Base-by-base conservation (phyloP, 2,329 filamentous ascomycete species). In the Chaetomiaceae sp. region DNA sequence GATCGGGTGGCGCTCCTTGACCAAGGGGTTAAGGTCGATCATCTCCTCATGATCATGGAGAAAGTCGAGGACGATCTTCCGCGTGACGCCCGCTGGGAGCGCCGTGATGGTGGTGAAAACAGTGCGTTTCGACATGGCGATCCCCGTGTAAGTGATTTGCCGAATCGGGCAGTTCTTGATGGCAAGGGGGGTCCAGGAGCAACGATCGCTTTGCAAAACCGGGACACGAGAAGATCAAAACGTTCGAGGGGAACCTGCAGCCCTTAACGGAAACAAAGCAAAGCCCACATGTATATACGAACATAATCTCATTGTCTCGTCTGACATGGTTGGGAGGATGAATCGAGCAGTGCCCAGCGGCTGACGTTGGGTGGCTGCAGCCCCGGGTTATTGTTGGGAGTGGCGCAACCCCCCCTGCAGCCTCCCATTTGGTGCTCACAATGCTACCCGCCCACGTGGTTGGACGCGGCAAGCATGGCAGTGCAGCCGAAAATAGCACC, bases 21-120 rank as follows among this genome's bases (percentile, higher is more conserved):
- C 85, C 42, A 95, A 76, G 1, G 89, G 89, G 67, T 95, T 95
- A 51, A 95, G 74, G 64, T 92, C 85, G 62, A 95, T 95, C 85
- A 96, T 95, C 60, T 83, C 83, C 44, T 77, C 67, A 69, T 95
- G 89, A 66, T 86, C 78, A 66, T 89, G 87, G 27, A 95, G 81
- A 58, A 88, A 87, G 48, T 81, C 75, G 56, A 95, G 66, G 37
- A 88, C 87, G n/a, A 80, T 77, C 58, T 85, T 76, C 48, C 88
- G 81, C 42, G 81, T 75, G 58, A 93, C 78, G 59, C 75, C 73
- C 2, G 78, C 60, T 8, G 90, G 89, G 27, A 95, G 76, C 16
- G 89, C 86, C 23, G 87, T 93, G 60, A 91, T 82, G 40, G 81
- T 86, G 34, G 87, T 93, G 71, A 91, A 89, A 27, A 82, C 74